phyloP scores from a whole-genome alignment of 2,329 filamentous ascomycete genomes.

The Paecilomyces dactylethromorphus region DNA sequence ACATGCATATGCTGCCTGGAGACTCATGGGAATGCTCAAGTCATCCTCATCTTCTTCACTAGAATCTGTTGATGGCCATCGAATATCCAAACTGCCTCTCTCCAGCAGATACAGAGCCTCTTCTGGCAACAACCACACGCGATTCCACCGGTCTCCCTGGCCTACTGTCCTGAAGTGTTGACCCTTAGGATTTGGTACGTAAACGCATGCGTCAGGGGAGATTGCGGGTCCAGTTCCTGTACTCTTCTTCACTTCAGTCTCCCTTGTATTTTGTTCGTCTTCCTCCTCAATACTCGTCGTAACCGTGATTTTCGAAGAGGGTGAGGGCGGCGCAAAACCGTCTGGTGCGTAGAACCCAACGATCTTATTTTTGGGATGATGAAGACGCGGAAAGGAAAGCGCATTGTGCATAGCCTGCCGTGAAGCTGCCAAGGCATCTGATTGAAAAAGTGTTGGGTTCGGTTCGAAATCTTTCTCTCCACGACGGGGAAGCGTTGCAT shows the following conservation, averaged over 20 bases:
- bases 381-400: slow-evolving; percentile 67
- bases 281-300: slow-evolving; percentile 11
- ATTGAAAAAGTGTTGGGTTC: slow-evolving; percentile 78
- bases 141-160: slow-evolving; percentile 56
- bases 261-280: slow-evolving; percentile 6
- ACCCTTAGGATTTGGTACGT: slow-evolving; percentile 65
- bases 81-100: slow-evolving; percentile 76
- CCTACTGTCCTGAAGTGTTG: slow-evolving; percentile 73
- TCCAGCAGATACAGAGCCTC: slow-evolving; percentile 88
- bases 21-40: slow-evolving; percentile 71
- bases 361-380: slow-evolving; percentile 59
- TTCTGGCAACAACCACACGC: slow-evolving; percentile 80
- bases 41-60: slow-evolving; percentile 46
- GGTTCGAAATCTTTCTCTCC: slow-evolving; percentile 97
- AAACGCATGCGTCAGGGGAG: slow-evolving; percentile 43
- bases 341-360: slow-evolving; percentile 70
- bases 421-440: slow-evolving; percentile 69
- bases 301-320: slow-evolving; percentile 1
- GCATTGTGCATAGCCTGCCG: slow-evolving; percentile 85
- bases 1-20: slow-evolving; percentile 83
- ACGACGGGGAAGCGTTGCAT: slow-evolving; percentile 64
- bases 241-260: slow-evolving; percentile 5
- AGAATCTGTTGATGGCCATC: slow-evolving; percentile 59
- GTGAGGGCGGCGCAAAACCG: slow-evolving; percentile 21
- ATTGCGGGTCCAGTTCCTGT: slow-evolving; percentile 13